Evolutionary conservation across 2,329 filamentous ascomycete species (phyloP), one percentile per base, ranked within the genome.

Genomic region (Cylindrodendrum hubeiense): DNA sequence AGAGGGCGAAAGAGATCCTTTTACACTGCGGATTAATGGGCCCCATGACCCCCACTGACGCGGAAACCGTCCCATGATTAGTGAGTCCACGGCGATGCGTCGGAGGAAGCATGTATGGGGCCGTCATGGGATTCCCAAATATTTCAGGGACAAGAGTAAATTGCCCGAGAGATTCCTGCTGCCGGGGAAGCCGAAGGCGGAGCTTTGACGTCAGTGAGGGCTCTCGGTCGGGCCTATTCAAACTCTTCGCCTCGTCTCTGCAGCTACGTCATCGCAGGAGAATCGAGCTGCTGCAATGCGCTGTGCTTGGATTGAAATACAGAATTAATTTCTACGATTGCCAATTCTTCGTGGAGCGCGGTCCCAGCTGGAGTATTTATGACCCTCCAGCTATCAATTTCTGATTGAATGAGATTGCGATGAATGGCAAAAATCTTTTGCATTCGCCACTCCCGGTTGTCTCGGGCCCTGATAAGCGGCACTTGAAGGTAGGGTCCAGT

Each of bases 141-240:
- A 39, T 46, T 56, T 39, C 17, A 33, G 28, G 33, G 37, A 22
- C 41, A 22, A 24, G 62, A 51, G 21, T 21, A 41, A 41, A 39
- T 37, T 53, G 37, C 43, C 26, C 39, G 56, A 56, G 34, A 39
- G 37, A 43, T 46, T 60, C 50, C 39, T 44, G 34, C 46, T 33
- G 49, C 62, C 62, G 62, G 62, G 21, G 30, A 57, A 17, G 26
- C 62, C 62, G 62, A 65, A 26, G 17, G 62, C 62, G 62, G 62
- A 65, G 62, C 56, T 55, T 65, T 60, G 62, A 65, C 62, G 62
- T 65, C 62, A 65, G 62, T 55, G 19, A 53, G 41, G 30, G 55
- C 22, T 47, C 39, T 41, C 43, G 62, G 56, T 65, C 62, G 62
- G 62, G 50, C 62, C 62, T 65, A 55, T 60, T 64, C 34, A 17